Evolutionary conservation across 169 alveolate species (phyloP).

Genomic region (Plasmodium inui): DNA sequence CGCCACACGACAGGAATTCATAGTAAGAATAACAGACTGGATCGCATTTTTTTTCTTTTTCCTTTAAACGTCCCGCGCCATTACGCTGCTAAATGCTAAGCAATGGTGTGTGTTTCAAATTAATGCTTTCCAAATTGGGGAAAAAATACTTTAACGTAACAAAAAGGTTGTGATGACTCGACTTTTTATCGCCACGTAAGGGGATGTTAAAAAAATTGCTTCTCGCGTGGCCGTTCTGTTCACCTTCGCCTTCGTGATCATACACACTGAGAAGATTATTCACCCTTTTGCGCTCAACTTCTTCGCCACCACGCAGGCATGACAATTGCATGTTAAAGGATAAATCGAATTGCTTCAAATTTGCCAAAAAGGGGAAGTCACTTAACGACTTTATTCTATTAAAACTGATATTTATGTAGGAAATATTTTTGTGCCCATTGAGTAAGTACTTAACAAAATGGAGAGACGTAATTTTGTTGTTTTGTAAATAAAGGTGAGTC

Average conservation of each 20-base stretch:
- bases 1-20: background rate
- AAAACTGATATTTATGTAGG: slow-evolving; percentile 29
- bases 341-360: slow-evolving; percentile 9
- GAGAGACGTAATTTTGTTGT: slow-evolving; percentile 19
- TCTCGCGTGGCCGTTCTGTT: background rate
- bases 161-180: background rate
- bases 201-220: background rate
- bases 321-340: slow-evolving; percentile 22
- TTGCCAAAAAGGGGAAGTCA: slow-evolving; percentile 12
- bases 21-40: background rate
- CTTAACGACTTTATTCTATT: slow-evolving; percentile 5
- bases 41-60: background rate
- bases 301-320: background rate
- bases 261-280: background rate
- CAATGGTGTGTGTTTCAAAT: slow-evolving; percentile 13
- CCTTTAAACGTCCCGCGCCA: background rate
- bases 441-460: slow-evolving; percentile 12
- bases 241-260: background rate
- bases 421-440: slow-evolving; percentile 16
- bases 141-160: background rate
- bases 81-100: background rate
- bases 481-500: slow-evolving; percentile 23
- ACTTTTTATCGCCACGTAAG: background rate
- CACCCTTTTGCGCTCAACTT: background rate
- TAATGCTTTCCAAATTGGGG: slow-evolving; percentile 25